Evolutionary conservation across 768 basidiomycete species (phyloP).

Genomic region (button mushroom (Agaricus bisporus)): DNA sequence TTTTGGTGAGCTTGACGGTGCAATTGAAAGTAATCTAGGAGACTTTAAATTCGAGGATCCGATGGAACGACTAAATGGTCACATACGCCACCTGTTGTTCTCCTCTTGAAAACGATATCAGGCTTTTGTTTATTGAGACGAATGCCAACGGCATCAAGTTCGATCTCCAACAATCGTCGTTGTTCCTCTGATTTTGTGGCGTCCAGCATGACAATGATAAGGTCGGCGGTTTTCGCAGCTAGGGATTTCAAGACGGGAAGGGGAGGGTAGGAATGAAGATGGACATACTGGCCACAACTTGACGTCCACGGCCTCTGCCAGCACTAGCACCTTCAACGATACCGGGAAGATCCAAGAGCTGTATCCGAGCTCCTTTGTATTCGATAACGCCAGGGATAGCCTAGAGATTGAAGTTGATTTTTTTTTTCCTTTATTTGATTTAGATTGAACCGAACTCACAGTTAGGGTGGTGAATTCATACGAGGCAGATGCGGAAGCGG

Average conservation of each 20-base stretch:
- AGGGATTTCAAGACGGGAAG: background rate
- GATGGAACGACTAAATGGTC: background rate
- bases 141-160: conserved; percentile 96
- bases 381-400: conserved; percentile 98
- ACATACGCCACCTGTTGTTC: conserved; percentile 86
- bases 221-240: conserved; percentile 88
- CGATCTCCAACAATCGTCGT: conserved; percentile 78
- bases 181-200: conserved; percentile 94
- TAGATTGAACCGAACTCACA: conserved; percentile 29
- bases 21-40: conserved; percentile 81
- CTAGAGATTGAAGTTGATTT: conserved; percentile 24
- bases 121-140: conserved; percentile 86
- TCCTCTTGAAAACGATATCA: conserved; percentile 93
- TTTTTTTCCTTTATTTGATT: background rate
- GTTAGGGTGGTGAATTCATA: conserved; percentile 96
- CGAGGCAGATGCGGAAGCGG: conserved; percentile 80
- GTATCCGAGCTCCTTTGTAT: conserved; percentile 87
- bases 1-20: conserved; percentile 91
- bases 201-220: conserved; percentile 90
- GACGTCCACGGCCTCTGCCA: conserved; percentile 87
- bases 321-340: conserved; percentile 93
- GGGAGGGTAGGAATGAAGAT: background rate
- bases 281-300: conserved; percentile 82
- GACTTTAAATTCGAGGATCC: conserved; percentile 7
- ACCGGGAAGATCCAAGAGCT: conserved; percentile 91